These are phyloP conservation scores for Firmiana major DNA, from an alignment of 345 rosid genomes.

Conservation along the genomic window DNA sequence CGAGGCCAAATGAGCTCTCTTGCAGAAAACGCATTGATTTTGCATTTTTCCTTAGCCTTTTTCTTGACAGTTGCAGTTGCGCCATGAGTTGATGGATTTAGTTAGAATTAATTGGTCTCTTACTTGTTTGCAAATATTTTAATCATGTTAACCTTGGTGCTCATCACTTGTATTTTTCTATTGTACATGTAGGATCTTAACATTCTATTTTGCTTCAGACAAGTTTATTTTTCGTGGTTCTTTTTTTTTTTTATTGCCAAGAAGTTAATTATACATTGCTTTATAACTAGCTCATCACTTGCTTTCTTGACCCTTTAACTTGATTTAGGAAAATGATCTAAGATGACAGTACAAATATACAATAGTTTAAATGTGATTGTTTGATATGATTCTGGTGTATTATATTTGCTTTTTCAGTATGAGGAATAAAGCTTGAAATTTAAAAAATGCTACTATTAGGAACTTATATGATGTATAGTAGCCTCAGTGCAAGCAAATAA, in stretches of 20 bases:
- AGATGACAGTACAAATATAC: background rate
- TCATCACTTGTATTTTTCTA: background rate
- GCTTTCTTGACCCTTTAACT: background rate
- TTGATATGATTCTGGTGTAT: background rate
- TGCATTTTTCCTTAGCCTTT: background rate
- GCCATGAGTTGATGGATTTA: background rate
- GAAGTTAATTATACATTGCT: background rate
- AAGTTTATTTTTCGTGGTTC: background rate
- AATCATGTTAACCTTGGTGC: background rate
- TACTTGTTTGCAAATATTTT: background rate
- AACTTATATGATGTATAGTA: background rate
- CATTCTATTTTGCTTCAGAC: background rate
- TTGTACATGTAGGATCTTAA: background rate
- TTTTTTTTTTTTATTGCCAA: background rate
- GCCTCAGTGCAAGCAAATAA: background rate
- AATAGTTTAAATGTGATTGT: background rate
- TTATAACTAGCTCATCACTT: background rate
- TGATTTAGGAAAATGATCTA: background rate
- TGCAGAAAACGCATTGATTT: background rate
- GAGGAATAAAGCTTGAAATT: background rate
- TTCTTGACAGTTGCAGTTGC: background rate
- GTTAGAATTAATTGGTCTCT: background rate
- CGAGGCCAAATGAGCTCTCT: background rate
- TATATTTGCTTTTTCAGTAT: background rate
- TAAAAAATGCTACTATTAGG: background rate